These are phyloP conservation scores for Volutella citrinella DNA, from an alignment of 2,329 filamentous ascomycete genomes.

Conservation along the genomic window DNA sequence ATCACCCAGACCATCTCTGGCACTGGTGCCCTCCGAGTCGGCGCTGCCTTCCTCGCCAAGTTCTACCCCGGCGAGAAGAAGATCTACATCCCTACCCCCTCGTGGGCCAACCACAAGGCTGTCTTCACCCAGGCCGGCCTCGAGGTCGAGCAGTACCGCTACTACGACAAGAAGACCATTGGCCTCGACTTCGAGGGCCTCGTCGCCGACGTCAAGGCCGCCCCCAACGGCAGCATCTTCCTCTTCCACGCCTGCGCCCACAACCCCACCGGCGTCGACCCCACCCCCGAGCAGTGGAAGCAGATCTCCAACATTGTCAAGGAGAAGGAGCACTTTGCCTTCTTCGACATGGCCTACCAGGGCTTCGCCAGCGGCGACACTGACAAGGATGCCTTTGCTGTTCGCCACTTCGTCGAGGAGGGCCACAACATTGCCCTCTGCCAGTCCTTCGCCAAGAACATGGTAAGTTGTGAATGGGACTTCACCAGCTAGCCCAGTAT, in stretches of 20 bases:
- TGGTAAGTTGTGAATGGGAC: constrained; percentile 66
- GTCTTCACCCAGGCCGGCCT: constrained; percentile 94
- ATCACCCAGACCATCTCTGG: constrained; percentile 98
- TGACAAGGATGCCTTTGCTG: constrained; percentile 87
- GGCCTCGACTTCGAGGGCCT: constrained; percentile 96
- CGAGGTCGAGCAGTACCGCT: constrained; percentile 90
- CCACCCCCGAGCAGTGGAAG: constrained; percentile 87
- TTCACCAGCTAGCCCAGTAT: no score
- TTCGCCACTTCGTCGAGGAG: constrained; percentile 89
- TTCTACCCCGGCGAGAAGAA: constrained; percentile 91
- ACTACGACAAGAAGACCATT: constrained; percentile 99
- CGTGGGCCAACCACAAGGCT: constrained; percentile 97
- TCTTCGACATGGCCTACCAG: constrained; percentile 99
- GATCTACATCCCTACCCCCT: constrained; percentile 94
- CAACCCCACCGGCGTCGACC: constrained; percentile 97
- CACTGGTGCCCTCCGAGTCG: constrained; percentile 92
- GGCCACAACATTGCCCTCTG: constrained; percentile 85
- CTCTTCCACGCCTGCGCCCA: constrained; percentile 96
- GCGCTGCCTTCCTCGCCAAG: constrained; percentile 86
- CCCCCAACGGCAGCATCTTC: constrained; percentile 83
- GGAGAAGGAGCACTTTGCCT: constrained; percentile 82
- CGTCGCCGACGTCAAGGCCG: constrained; percentile 83
- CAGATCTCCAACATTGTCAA: constrained; percentile 86
- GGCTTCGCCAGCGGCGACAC: constrained; percentile 93
- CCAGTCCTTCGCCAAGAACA: constrained; percentile 99